These are phyloP conservation scores for Chondrus crispus DNA, from an alignment of 23 red algal species.

Conservation along the genomic window DNA sequence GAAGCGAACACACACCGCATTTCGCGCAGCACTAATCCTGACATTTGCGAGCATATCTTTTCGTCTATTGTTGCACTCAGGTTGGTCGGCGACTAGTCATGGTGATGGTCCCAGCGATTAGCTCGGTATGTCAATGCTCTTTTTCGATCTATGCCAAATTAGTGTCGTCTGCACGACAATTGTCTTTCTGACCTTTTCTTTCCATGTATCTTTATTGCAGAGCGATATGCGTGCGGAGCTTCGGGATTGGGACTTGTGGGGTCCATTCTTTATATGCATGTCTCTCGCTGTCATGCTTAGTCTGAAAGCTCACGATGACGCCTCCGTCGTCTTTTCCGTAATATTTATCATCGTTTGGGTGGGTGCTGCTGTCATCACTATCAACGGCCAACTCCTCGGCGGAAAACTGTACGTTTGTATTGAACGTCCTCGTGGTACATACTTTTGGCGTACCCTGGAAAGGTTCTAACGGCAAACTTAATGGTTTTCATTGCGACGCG, in stretches of 20 bases:
- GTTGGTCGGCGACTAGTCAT: slow-evolving; percentile 66
- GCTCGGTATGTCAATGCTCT: slow-evolving; percentile 15
- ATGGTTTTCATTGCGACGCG: not conserved
- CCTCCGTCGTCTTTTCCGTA: slow-evolving; percentile 85
- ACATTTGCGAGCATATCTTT: no score
- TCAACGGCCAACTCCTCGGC: slow-evolving; percentile 96
- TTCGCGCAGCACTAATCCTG: not conserved
- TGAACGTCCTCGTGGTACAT: not conserved
- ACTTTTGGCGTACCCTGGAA: no score
- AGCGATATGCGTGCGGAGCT: slow-evolving; percentile 83
- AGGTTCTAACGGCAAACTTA: no score
- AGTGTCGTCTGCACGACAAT: not conserved
- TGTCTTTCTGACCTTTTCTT: not conserved
- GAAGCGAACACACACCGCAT: not conserved
- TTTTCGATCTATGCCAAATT: not conserved
- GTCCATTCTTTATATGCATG: slow-evolving; percentile 95
- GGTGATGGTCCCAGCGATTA: slow-evolving; percentile 77
- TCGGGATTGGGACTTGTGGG: slow-evolving; percentile 99
- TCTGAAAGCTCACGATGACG: slow-evolving; percentile 66
- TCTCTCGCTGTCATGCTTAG: slow-evolving; percentile 83
- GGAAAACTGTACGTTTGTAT: slow-evolving; percentile 53
- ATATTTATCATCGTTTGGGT: slow-evolving; percentile 96
- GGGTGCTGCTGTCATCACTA: slow-evolving; percentile 86
- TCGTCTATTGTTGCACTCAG: no score
- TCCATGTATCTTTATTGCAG: no score